phyloP scores from a whole-genome alignment of 2,329 filamentous ascomycete species.

The Lachnellula suecica region DNA sequence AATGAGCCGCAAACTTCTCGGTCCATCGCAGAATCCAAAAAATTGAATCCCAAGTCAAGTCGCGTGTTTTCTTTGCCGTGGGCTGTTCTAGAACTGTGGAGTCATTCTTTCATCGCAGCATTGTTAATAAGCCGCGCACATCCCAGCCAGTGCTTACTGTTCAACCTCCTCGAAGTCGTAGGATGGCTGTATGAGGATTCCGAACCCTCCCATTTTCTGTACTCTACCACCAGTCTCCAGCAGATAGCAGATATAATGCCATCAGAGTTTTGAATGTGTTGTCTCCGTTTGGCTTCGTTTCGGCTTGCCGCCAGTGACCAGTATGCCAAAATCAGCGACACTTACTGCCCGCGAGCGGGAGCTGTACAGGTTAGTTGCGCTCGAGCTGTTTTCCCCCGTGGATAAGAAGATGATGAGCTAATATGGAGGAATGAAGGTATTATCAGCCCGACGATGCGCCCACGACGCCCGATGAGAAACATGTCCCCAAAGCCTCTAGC shows the following conservation, averaged over 20 bases:
- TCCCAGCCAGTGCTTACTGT: neutral
- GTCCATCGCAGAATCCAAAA: no score
- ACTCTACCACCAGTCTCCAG: no score
- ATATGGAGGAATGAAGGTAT: constrained; percentile 23
- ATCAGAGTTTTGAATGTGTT: neutral
- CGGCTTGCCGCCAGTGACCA: neutral
- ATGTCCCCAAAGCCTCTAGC: constrained; percentile 14
- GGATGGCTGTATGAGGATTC: neutral
- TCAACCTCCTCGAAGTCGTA: neutral
- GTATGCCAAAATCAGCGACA: neutral
- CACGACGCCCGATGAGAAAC: neutral
- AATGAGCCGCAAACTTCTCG: no score
- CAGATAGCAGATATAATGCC: no score
- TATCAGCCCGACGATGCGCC: constrained; percentile 18
- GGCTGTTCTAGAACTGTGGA: neutral
- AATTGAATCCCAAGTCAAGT: no score
- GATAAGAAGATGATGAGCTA: no score
- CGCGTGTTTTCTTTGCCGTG: no score
- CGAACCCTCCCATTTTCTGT: no score
- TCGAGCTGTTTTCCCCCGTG: no score
- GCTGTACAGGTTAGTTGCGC: constrained; percentile 26
- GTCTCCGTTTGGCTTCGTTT: neutral
- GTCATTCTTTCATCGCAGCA: neutral
- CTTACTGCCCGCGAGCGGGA: constrained; percentile 22
- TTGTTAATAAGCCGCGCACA: neutral